Base-by-base conservation (phyloP, 2,329 filamentous ascomycete genomes). In the Ophidiomyces ophidiicola region DNA sequence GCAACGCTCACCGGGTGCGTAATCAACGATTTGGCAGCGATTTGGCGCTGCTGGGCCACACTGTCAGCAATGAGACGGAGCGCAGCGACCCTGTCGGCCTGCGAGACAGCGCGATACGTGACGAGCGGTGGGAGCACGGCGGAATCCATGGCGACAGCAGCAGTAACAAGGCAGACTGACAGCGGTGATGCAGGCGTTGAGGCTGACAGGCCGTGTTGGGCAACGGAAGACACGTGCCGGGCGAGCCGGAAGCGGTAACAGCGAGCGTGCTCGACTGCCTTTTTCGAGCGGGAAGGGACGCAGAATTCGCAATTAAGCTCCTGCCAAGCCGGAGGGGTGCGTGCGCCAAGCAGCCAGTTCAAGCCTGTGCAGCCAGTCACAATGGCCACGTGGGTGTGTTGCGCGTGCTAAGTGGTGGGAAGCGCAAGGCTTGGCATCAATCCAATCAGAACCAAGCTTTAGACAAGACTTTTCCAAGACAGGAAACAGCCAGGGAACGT, bases 31-130 rank as follows among this genome's bases (percentile, higher is more conserved):
- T 66, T 63, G 31, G 77, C 73, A 17, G 82, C 76, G 6, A 71
- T 62, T 55, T 84, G 78, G 45, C 81, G 76, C 66, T 90, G 85
- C 60, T 93, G 81, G 25, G 83, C 82, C 33, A 92, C 74, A 43
- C 79, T 84, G 60, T 88, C 83, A 44, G 84, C 80, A 26, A 93
- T 70, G 15, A 93, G 72, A 46, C 73, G 72, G 38, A 93, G 67
- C n/a, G 79, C 78, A 40, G 76, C 69, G 47, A 76, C 62, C 54
- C 79, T 76, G 56, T 86, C 80, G 35, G 67, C 55, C 36, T 73
- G 63, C 35, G 58, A 51, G 34, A 54, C 54, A 14, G 67, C 58
- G n/a, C 62, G 32, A 48, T 23, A 62, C 49, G 19, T 55, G 54
- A 4, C 60, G 60, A 12, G 61, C 17, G 26, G 21, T n/a, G 38